Base-by-base conservation (phyloP, 768 basidiomycete species). In the Trametes coccinea region DNA sequence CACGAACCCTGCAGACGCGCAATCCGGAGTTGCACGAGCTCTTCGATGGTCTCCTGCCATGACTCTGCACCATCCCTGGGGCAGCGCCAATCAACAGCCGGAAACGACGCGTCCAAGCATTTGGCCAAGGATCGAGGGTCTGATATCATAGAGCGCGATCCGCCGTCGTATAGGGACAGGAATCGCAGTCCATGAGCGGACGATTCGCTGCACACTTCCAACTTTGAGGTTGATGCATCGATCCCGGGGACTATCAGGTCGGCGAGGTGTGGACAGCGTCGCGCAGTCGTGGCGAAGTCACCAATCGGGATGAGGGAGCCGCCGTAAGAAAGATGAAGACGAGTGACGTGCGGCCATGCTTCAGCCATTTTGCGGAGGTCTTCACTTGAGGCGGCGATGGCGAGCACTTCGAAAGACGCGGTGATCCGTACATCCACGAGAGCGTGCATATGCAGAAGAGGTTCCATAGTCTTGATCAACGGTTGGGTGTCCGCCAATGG, bases 21-120 rank as follows among this genome's bases (percentile, higher is more conserved):
- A 2, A 63, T 59, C 14, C 62, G 41, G n/a, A 58, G 34, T 17
- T 44, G 50, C 8, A 63, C 62, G n/a, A 59, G 29, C 34, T 58
- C 62, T 34, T 63, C 44, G 16, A 63, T 33, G 27, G 62, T 55
- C 44, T 63, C 62, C 29, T 5, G 14, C 62, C 62, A 63, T 14
- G 53, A 11, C 22, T 58, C 56, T 29, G 56, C 48, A 9, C 52
- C 53, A 45, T 47, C 39, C 2, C 52, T 56, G 10, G 62, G 56
- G 17, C 47, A 59, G 29, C 22, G 52, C 62, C 62, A 63, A 31
- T 63, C 56, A 8, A 59, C 62, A 14, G 16, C 40, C 16, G 62
- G 62, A 47, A 58, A 63, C 8, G 59, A 52, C 33, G 27, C 31
- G 47, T 63, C 62, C 13, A 63, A 34, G 9, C 41, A 58, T 29